Base-by-base conservation (phyloP, 1,284 basidiomycete genomes). In the Xerocomus nothofagi region DNA sequence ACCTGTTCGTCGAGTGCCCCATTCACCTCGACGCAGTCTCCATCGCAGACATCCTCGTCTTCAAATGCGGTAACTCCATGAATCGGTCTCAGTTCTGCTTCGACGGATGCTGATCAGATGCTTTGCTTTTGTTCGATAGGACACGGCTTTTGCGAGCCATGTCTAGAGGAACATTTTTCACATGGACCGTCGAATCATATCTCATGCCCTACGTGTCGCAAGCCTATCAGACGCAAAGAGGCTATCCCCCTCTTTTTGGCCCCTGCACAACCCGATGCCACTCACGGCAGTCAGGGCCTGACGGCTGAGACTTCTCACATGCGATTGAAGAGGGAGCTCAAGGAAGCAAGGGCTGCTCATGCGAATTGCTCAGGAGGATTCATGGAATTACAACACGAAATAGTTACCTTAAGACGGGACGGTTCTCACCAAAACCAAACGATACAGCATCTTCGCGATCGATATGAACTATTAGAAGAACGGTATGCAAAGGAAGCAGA, bases 81-180 rank as follows among this genome's bases (percentile, higher is more conserved):
- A 44, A 48, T 44, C 44, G 14, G n/a, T 34, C 40, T 53, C 15
- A 29, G 20, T 44, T 30, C 38, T 23, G n/a, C 32, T 42, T 49
- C 17, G 17, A n/a, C 46, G 43, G 10, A 42, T 21, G 37, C 54
- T 66, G 34, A 61, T 29, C 44, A 18, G 21, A 31, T 39, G 23
- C 36, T 1, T 38, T 65, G 45, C 29, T 49, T 49, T 50, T 27
- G 23, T 52, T 50, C 39, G 38, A 50, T 42, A 70, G 64, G 64
- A 9, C 67, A 66, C 51, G 67, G 66, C 40, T 66, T 66, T 36
- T 66, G 64, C 42, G 63, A 53, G 34, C 61, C 56, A 46, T 66
- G 64, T 31, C 41, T 66, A 14, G 58, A 54, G 17, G 57, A 49
- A 15, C 60, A 66, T 29, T 55, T 62, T 39, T 29, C 59, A 21